Conservation (phyloP, 1,139 yeast species). For the Nakaseomyces glabratus region DNA sequence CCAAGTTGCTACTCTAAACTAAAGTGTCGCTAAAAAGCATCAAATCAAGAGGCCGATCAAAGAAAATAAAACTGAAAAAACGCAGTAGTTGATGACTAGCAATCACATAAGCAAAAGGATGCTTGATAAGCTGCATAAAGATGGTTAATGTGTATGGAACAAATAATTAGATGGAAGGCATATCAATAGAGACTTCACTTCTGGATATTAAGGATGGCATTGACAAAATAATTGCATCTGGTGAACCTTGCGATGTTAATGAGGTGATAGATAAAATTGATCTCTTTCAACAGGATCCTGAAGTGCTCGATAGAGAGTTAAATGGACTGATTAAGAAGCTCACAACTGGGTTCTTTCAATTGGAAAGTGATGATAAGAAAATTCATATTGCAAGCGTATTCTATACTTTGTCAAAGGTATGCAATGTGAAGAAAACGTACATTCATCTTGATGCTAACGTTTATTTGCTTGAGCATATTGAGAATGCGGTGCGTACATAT, state of each 20-base stretch:
- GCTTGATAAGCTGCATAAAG: no score
- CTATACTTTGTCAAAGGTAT: constrained; percentile 2
- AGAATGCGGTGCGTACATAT: neutral
- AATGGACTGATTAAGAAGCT: neutral
- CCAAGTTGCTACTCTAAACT: no score
- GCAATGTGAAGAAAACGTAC: neutral
- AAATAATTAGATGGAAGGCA: no score
- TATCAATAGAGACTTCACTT: no score
- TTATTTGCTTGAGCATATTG: neutral
- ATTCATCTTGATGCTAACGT: neutral
- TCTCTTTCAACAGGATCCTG: constrained; percentile 3
- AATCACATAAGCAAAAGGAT: no score
- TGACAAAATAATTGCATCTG: no score
- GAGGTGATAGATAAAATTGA: neutral
- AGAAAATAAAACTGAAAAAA: no score
- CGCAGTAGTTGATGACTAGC: no score
- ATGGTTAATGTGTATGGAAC: no score
- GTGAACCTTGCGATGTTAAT: neutral
- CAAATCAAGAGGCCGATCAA: no score
- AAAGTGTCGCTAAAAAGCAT: no score
- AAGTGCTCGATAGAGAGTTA: neutral
- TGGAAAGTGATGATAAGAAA: neutral
- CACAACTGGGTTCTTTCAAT: neutral
- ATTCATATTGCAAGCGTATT: neutral
- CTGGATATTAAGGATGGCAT: constrained; percentile 1